Conservation (phyloP, 2,329 filamentous ascomycete species). For the Phaeosphaeria sp. region DNA sequence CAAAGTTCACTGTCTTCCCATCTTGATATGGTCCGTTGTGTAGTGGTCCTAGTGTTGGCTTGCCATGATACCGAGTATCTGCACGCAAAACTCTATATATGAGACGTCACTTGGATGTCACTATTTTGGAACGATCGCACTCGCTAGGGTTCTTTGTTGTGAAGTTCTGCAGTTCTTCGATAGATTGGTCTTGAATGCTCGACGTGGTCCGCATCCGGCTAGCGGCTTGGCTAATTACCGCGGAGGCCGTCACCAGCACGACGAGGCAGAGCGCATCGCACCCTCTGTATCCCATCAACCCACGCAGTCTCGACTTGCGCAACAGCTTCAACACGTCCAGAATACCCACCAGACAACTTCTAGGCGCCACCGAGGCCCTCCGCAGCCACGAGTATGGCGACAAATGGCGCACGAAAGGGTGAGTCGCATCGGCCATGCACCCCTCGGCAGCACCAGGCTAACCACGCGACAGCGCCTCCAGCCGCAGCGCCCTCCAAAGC, state of each 20-base stretch:
- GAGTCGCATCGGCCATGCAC: slow-evolving; percentile 20
- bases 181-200: no score
- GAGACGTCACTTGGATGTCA: no score
- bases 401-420: slow-evolving; percentile 49
- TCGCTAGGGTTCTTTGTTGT: no score
- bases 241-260: slow-evolving; percentile 10
- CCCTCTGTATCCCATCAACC: slow-evolving; percentile 27
- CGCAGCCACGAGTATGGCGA: slow-evolving; percentile 44
- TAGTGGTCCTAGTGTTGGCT: no score
- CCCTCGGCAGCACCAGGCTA: slow-evolving; percentile 25
- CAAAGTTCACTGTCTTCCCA: neutral
- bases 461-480: slow-evolving; percentile 33
- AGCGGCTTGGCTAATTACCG: slow-evolving; percentile 17
- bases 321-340: slow-evolving; percentile 5
- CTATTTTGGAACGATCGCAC: no score
- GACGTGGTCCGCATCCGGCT: slow-evolving; percentile 7
- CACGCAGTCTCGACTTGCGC: slow-evolving; percentile 9
- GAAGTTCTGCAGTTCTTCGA: no score
- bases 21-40: neutral
- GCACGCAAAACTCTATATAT: no score
- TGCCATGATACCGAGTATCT: no score
- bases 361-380: slow-evolving; percentile 27
- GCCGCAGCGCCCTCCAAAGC: slow-evolving; percentile 29
- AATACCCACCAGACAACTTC: neutral
- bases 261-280: slow-evolving; percentile 9